These are phyloP conservation scores for Rhodomyrtus psidioides DNA, from an alignment of 441 rosid genomes.

Conservation along the genomic window DNA sequence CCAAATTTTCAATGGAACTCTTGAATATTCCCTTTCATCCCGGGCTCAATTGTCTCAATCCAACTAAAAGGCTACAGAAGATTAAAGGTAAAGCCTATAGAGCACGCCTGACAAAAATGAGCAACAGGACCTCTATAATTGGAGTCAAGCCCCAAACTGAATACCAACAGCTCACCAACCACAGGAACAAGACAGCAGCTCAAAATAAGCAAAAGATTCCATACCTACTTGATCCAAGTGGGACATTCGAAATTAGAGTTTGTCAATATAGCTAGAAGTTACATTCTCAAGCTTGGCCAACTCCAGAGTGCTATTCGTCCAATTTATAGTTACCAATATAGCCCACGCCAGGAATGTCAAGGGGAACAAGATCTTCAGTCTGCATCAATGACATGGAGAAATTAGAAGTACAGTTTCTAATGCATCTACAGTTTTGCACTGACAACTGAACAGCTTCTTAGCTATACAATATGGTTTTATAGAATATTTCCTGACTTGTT, in stretches of 20 bases:
- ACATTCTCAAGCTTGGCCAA: background rate
- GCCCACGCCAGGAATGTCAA: constrained; percentile 78
- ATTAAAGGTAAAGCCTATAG: background rate
- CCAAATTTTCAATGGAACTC: background rate
- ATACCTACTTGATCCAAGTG: constrained; percentile 52
- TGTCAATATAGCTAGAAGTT: constrained; percentile 77
- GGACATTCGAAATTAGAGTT: constrained; percentile 78
- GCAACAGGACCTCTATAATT: background rate
- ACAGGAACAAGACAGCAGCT: background rate
- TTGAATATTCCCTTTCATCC: background rate
- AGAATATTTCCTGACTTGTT: background rate
- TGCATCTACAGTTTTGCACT: background rate
- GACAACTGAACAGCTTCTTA: background rate
- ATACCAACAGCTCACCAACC: background rate
- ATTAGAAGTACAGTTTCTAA: background rate
- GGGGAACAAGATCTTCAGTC: constrained; percentile 85
- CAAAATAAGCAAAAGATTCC: background rate
- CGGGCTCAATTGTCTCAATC: background rate
- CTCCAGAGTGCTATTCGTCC: constrained; percentile 37
- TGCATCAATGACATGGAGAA: constrained; percentile 18
- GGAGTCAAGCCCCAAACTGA: background rate
- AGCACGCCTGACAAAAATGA: background rate
- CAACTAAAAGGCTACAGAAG: background rate
- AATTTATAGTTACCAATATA: constrained; percentile 71
- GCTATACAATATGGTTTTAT: background rate